Evolutionary conservation across 2,329 filamentous ascomycete species (phyloP).

Genomic region (Talaromyces pinophilus): DNA sequence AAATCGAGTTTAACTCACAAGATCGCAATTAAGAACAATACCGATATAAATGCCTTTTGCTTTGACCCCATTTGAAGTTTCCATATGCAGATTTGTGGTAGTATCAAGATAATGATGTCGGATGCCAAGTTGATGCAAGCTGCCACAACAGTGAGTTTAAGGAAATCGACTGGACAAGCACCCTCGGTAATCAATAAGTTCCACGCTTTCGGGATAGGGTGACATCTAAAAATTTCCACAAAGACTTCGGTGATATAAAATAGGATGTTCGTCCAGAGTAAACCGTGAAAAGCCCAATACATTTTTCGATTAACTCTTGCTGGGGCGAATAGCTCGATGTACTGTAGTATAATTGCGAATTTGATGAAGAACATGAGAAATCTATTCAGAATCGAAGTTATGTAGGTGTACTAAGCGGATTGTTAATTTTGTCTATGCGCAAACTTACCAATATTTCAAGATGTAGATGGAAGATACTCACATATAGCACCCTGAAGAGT

Average conservation of each 20-base stretch:
- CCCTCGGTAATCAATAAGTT: background rate
- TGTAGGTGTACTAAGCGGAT: conserved; percentile 5
- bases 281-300: conserved; percentile 1
- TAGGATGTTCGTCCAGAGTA: conserved; percentile 10
- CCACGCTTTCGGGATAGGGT: background rate
- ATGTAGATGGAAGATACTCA: background rate
- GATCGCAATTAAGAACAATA: conserved; percentile 12
- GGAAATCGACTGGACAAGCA: background rate
- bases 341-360: conserved; percentile 13
- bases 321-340: conserved; percentile 10
- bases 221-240: conserved; percentile 6
- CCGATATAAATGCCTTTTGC: background rate
- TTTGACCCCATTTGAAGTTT: background rate
- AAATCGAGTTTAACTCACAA: background rate
- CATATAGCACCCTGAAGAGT: background rate
- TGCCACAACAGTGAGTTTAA: conserved; percentile 1
- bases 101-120: conserved; percentile 11
- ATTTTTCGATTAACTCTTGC: background rate
- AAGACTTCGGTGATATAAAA: background rate
- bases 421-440: background rate
- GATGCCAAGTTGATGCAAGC: conserved; percentile 3
- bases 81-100: conserved; percentile 16
- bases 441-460: background rate
- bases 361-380: conserved; percentile 4
- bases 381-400: conserved; percentile 7